Conservation (phyloP, 2,329 filamentous ascomycete species). For the Penicillium sp. region DNA sequence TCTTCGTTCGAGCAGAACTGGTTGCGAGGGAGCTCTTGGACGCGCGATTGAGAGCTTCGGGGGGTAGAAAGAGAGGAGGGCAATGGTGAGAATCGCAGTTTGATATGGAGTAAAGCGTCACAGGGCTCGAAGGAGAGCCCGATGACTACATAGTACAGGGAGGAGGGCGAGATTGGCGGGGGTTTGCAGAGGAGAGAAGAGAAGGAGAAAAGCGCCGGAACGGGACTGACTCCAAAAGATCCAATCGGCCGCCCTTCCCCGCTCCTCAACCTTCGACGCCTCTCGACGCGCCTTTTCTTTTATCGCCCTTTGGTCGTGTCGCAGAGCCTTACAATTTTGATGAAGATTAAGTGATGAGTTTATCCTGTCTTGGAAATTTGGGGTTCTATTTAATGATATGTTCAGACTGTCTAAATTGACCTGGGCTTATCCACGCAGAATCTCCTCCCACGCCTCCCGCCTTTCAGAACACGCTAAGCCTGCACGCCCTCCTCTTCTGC, state of each 20-base stretch:
- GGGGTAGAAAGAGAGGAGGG: constrained; percentile 28
- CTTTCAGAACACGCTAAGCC: constrained; percentile 8
- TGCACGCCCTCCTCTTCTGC: constrained; percentile 6
- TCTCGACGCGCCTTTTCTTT: constrained; percentile 11
- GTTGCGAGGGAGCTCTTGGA: constrained; percentile 33
- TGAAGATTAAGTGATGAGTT: neutral
- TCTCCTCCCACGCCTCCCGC: neutral
- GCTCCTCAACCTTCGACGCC: constrained; percentile 4
- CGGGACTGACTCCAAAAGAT: constrained; percentile 42
- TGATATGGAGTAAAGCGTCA: constrained; percentile 35
- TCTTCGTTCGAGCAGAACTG: constrained; percentile 27
- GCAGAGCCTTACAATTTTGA: neutral
- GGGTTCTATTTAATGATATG: neutral
- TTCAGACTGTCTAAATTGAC: constrained; percentile 3
- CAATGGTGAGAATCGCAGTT: constrained; percentile 38
- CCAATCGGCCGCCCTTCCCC: constrained; percentile 34
- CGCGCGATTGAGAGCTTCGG: constrained; percentile 35
- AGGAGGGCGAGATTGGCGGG: constrained; percentile 42
- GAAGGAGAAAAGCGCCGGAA: constrained; percentile 41
- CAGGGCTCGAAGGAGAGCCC: constrained; percentile 41
- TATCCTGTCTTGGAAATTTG: neutral
- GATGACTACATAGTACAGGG: constrained; percentile 50
- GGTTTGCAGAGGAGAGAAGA: constrained; percentile 38
- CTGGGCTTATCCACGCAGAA: constrained; percentile 1
- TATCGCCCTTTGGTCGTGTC: constrained; percentile 12